These are phyloP conservation scores for Candida tallmaniae DNA, from an alignment of 805 yeast species.

Conservation along the genomic window DNA sequence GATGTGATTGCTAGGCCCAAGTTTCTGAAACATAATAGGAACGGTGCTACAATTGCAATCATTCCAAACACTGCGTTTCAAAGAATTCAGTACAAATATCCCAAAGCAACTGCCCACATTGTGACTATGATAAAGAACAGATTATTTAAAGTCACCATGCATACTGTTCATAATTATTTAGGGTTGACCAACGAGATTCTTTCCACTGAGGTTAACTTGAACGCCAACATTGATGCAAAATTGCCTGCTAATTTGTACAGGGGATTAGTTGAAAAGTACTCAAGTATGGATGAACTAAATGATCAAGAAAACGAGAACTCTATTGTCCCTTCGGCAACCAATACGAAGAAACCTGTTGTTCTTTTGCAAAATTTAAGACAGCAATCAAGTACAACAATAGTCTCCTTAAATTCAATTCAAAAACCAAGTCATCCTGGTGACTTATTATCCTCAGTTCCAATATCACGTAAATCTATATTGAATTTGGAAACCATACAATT, in stretches of 20 bases:
- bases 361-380: constrained; percentile 1
- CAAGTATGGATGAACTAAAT: constrained; percentile 2
- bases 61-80: constrained; percentile 84
- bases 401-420: constrained; percentile 46
- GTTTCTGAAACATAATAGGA: constrained; percentile 8
- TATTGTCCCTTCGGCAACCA: constrained; percentile 1
- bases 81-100: constrained; percentile 66
- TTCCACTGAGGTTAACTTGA: constrained; percentile 67
- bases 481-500: constrained; percentile 11
- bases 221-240: constrained; percentile 28
- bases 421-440: constrained; percentile 77
- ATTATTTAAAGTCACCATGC: constrained; percentile 84
- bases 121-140: constrained; percentile 88
- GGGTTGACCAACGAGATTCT: constrained; percentile 81
- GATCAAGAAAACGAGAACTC: not conserved
- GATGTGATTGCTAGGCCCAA: constrained; percentile 69
- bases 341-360: constrained; percentile 7
- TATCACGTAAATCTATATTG: constrained; percentile 42
- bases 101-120: constrained; percentile 88
- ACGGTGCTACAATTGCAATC: constrained; percentile 78
- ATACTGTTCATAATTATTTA: constrained; percentile 81
- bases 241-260: constrained; percentile 66
- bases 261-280: constrained; percentile 44
- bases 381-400: constrained; percentile 31
- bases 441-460: constrained; percentile 73